Conservation (phyloP, 441 rosid genomes). For the Populus hybrid region DNA sequence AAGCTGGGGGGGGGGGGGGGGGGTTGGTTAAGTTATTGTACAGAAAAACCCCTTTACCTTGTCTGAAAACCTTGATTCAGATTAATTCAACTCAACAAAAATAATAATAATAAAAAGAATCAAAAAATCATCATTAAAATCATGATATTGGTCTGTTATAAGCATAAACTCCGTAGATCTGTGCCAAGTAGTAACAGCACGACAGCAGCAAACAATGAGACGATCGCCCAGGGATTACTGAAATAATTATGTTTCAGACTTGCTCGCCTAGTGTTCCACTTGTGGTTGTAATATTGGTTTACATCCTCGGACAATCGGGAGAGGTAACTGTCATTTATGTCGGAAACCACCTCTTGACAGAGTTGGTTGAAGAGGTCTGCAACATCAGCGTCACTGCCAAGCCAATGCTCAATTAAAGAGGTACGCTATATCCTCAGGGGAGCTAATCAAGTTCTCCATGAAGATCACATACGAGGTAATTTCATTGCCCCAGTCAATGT, state of each 20-base stretch:
- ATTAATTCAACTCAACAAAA: no score
- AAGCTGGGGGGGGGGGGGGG: no score
- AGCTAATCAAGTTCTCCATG: slow-evolving; percentile 85
- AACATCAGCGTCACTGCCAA: slow-evolving; percentile 79
- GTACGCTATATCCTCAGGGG: slow-evolving; percentile 67
- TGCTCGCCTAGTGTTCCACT: slow-evolving; percentile 84
- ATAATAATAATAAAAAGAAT: no score
- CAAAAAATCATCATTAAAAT: no score
- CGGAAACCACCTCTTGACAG: slow-evolving; percentile 81
- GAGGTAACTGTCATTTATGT: slow-evolving; percentile 65
- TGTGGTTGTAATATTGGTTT: slow-evolving; percentile 57
- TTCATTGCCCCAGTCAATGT: slow-evolving; percentile 62
- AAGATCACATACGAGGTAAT: slow-evolving; percentile 76
- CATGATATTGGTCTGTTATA: slow-evolving; percentile 56
- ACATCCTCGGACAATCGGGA: slow-evolving; percentile 58
- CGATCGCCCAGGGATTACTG: slow-evolving; percentile 78
- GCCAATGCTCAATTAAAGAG: slow-evolving; percentile 79
- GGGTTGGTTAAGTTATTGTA: no score
- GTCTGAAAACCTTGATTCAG: no score
- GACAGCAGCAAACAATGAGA: slow-evolving; percentile 71
- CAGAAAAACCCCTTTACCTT: no score
- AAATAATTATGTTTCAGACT: slow-evolving; percentile 75
- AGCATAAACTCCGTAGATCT: slow-evolving; percentile 61
- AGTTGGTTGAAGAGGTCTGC: slow-evolving; percentile 81
- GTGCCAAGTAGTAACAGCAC: slow-evolving; percentile 58